Evolutionary conservation across 2,329 filamentous ascomycete species (phyloP), one percentile per base, ranked within the genome.

Genomic region (Intubia oerlemansii): DNA sequence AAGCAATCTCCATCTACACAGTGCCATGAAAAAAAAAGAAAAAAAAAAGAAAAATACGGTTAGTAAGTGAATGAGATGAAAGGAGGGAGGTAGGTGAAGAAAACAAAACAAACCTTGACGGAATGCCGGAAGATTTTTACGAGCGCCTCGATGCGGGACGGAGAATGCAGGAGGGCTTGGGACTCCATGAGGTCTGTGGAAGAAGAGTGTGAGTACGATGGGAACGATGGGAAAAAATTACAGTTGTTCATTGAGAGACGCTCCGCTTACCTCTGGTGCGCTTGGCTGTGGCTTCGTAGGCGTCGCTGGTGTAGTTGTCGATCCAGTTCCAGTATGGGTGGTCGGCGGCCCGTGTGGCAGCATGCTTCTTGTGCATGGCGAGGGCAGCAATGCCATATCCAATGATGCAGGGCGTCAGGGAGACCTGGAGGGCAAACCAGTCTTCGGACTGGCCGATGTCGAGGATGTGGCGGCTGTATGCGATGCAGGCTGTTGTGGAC

Each of bases 321-420:
- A 95, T 80, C 85, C 85, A 95, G 25, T 70, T 64, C 74, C 77
- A 88, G 53, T 91, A 95, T 12, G 53, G 58, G 45, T 85, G 90
- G 0, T 57, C 66, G 10, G 74, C 57, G 22, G 59, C 58, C 35
- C 56, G 56, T 20, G 69, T 75, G n/a, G 54, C 56, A 7, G 21
- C 14, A 27, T 61, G 52, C 35, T 77, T 70, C 10, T 56, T 56
- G 40, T 70, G 59, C 4, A 92, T 57, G 41, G 79, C 64, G 41
- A 62, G 60, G 5, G 79, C 85, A 34, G 90, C 78, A 32, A 67
- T 66, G 8, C 74, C 74, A 46, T 95, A 93, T 24, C 85, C 85
- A n/a, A 93, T 62, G 18, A 92, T 57, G 45, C 85, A 93, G 0
- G 85, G 82, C 10, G 84, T 70, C 30, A 93, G 59, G 5, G 80